Evolutionary conservation across 768 basidiomycete species (phyloP).

Genomic region (Phanerochaete sordida): DNA sequence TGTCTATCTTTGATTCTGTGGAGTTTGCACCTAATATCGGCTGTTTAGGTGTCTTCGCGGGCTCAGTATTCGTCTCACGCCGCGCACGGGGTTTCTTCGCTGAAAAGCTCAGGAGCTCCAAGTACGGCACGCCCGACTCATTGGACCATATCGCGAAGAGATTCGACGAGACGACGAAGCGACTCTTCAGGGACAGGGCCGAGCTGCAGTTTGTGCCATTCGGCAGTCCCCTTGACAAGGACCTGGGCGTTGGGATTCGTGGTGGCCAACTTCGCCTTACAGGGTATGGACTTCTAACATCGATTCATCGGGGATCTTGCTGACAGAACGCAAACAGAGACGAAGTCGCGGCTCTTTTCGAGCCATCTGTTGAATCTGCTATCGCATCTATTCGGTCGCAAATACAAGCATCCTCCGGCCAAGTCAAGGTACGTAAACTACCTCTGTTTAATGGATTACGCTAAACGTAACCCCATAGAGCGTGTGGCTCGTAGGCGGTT

Average conservation of each 20-base stretch:
- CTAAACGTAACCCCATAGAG: slow-evolving; percentile 39
- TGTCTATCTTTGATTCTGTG: slow-evolving; percentile 3
- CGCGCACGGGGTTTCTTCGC: slow-evolving; percentile 70
- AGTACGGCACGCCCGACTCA: slow-evolving; percentile 66
- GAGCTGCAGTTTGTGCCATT: slow-evolving; percentile 73
- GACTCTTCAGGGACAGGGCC: slow-evolving; percentile 66
- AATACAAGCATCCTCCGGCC: slow-evolving; percentile 63
- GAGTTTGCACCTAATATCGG: neutral
- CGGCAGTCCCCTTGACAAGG: slow-evolving; percentile 77
- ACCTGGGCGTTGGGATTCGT: slow-evolving; percentile 63
- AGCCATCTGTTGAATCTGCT: slow-evolving; percentile 76
- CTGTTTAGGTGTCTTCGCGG: slow-evolving; percentile 68
- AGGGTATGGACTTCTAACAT: slow-evolving; percentile 41
- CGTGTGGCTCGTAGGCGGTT: slow-evolving; percentile 82
- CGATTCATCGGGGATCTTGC: neutral
- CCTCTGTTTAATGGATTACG: neutral
- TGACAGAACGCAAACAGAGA: neutral
- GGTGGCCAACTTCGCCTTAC: slow-evolving; percentile 68
- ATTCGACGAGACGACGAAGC: slow-evolving; percentile 82
- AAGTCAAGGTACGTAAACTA: slow-evolving; percentile 48
- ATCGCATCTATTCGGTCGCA: slow-evolving; percentile 65
- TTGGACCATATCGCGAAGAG: slow-evolving; percentile 77
- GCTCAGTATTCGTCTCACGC: slow-evolving; percentile 79
- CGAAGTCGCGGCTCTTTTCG: slow-evolving; percentile 70
- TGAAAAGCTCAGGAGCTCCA: slow-evolving; percentile 74